Base-by-base conservation (phyloP, 352 stramenopile species). In the Globisporangium okanoganense region DNA sequence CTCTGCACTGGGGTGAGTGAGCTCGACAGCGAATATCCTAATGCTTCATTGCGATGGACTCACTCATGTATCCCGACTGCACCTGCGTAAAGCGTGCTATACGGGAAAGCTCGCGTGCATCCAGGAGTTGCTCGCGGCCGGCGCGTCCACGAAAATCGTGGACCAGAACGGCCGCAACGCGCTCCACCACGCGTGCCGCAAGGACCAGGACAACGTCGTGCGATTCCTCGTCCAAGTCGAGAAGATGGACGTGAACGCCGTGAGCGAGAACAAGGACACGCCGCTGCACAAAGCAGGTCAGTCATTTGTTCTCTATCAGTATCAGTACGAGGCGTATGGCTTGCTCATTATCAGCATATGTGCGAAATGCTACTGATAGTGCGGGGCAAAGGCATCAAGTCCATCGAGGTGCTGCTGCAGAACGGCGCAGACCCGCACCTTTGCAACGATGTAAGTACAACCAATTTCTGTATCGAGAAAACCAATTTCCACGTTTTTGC, bases 281-380 rank as follows among this genome's bases (percentile, higher is more conserved):
- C 81, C 83, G 20, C 65, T 93, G 53, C 83, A 91, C 56, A 93
- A 93, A 84, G 83, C 83, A 66, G 80, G 80, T 90, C 33, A 1
- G 68, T 31, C 24, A 24, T 45, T 18, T n/a, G 29, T 14, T n/a
- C 12, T 13, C 36, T 43, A n/a, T 43, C 14, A 5, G 22, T 41
- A 14, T 10, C 31, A 31, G 31, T 43, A 36, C 14, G 18, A 25
- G 16, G 12, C 12, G 10, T 33, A 9, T 22, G 18, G 33, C 10
- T n/a, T 35, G 49, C 27, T 38, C 13, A 16, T 38, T 4, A 0
- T 20, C 16, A 4, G 31, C 9, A 5, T 44, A 2, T 56, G 31
- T 7, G 8, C 40, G 14, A 16, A 31, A 9, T 22, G 49, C n/a
- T 6, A 7, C 27, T n/a, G 29, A 44, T 43, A 80, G 68, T 77